phyloP scores from a whole-genome alignment of 495 filamentous ascomycete species.

The Tuber aestivum region DNA sequence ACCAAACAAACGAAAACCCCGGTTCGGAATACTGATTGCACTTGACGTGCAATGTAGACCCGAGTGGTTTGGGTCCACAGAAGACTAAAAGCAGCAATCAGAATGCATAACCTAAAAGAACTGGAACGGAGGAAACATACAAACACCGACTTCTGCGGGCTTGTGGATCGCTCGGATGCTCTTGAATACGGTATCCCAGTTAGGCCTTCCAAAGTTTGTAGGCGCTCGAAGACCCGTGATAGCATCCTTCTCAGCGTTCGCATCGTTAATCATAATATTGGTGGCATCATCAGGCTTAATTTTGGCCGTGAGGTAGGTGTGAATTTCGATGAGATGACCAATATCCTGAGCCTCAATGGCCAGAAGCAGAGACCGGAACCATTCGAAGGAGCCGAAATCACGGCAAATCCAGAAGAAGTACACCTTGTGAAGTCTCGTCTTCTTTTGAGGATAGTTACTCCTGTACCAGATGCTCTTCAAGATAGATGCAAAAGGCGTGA shows the following conservation, averaged over 20 bases:
- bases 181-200: constrained; percentile 75
- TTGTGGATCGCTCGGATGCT: constrained; percentile 66
- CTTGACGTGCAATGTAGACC: constrained; percentile 63
- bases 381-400: constrained; percentile 73
- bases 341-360: constrained; percentile 80
- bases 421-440: constrained; percentile 66
- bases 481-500: constrained; percentile 70
- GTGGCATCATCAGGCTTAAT: constrained; percentile 73
- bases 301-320: constrained; percentile 67
- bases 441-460: constrained; percentile 73
- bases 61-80: constrained; percentile 67
- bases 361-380: constrained; percentile 71
- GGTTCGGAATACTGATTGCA: constrained; percentile 74
- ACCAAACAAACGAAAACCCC: constrained; percentile 45
- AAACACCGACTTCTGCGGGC: constrained; percentile 67
- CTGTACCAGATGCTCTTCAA: constrained; percentile 81
- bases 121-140: constrained; percentile 25
- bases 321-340: constrained; percentile 72
- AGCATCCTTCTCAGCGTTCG: constrained; percentile 68
- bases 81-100: constrained; percentile 49
- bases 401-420: constrained; percentile 81
- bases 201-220: constrained; percentile 71
- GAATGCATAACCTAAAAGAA: neutral
- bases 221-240: constrained; percentile 69
- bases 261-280: constrained; percentile 81